Conservation (phyloP, 129 eudicot genomes). For the Cynara cardunculus region DNA sequence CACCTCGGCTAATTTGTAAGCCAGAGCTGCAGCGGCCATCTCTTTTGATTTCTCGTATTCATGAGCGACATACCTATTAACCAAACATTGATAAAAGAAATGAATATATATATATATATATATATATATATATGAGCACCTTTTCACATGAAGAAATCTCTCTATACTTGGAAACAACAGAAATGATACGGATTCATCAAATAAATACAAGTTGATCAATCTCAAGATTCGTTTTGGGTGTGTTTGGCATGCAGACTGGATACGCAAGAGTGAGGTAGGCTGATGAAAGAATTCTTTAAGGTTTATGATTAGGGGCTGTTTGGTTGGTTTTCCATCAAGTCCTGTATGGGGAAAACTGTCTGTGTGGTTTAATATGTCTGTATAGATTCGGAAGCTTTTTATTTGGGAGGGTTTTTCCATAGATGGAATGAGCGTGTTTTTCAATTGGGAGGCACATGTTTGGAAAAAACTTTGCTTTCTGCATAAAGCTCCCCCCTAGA, state of each 20-base stretch:
- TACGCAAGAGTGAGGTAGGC: no score
- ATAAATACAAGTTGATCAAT: not conserved
- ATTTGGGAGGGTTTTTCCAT: no score
- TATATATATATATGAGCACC: not conserved
- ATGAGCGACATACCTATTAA: slow-evolving; percentile 86
- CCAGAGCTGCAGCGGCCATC: slow-evolving; percentile 95
- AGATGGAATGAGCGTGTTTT: no score
- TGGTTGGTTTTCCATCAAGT: no score
- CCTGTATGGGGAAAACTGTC: no score
- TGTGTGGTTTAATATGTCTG: no score
- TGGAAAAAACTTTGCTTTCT: no score
- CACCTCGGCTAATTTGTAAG: slow-evolving; percentile 90
- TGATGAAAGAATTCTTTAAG: not conserved
- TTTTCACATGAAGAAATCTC: not conserved
- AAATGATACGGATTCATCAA: not conserved
- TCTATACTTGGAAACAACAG: not conserved
- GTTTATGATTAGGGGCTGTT: not conserved
- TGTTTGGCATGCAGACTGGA: no score
- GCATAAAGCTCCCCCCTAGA: no score
- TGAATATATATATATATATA: not conserved
- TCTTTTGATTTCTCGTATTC: slow-evolving; percentile 86
- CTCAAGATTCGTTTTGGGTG: not conserved
- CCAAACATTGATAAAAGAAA: not conserved
- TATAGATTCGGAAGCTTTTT: no score
- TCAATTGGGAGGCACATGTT: no score